Evolutionary conservation across 2,329 filamentous ascomycete genomes (phyloP), one percentile per base, ranked within the genome.

Genomic region (Alternaria longipes): DNA sequence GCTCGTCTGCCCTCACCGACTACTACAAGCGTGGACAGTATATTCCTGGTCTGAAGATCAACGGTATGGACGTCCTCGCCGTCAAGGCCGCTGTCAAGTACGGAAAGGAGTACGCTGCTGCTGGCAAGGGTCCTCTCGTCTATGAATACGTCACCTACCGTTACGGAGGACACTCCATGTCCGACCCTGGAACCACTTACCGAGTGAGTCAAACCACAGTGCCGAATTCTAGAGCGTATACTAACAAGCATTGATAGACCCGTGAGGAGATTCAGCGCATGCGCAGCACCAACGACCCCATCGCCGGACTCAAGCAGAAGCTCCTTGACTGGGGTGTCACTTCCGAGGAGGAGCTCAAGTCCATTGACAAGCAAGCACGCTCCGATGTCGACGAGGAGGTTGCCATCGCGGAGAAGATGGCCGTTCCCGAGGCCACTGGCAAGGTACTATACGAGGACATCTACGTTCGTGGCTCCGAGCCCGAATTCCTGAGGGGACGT

Each of bases 21-120:
- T 99, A 99, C 90, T 98, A 99, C 89, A 98, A 98, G 90, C 94
- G 95, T 84, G 95, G 95, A 71, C 95, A 99, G 85, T 99, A 98
- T 87, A 99, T 99, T 72, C 94, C 95, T 60, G 95, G 95, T 85
- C 89, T 99, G 75, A 99, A 99, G 89, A 93, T 99, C 82, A 99
- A 99, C 84, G 95, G 93, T 78, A 99, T 99, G 95, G 95, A 99
- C 80, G 93, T 97, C 74, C 91, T 99, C 66, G 94, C 95, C 67
- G 94, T 97, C 81, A 97, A 97, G 88, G 93, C 94, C 54, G 95
- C 95, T 68, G 93, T 97, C 75, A 86, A 94, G 83, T 94, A 97
- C 85, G 93, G 91, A 78, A 97, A 95, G 86, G 87, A 97, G 78
- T 97, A 90, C 86, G 91, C 92, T 68, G 83, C 86, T 62, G 85